Evolutionary conservation across 2,329 filamentous ascomycete species (phyloP), one percentile per base, ranked within the genome.

Genomic region (Trichophyton rubrum): DNA sequence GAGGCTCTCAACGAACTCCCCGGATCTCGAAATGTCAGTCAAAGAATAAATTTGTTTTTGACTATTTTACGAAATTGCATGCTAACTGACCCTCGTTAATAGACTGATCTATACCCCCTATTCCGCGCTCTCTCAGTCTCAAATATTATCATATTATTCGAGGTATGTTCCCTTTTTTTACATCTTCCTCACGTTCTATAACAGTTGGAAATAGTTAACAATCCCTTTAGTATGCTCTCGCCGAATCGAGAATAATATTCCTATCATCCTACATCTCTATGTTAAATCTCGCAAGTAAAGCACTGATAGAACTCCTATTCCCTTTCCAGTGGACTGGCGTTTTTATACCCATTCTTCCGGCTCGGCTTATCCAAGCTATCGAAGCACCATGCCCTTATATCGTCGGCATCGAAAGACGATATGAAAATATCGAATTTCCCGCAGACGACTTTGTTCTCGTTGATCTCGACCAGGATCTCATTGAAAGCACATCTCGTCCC

Each of bases 381-480:
- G 93, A 97, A 68, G 92, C 92, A 0, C 92, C 92, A 2, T 97
- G 93, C 67, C 93, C 93, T 0, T 99, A 97, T 68, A 96, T 99
- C 66, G 90, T 97, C 49, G 93, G 93, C 56, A 89, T 99, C 61
- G 93, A 99, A 75, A 84, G 91, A 66, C 85, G 91, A 61, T 97
- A 97, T 70, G 73, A 75, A 59, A 75, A 75, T 61, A 68, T 75
- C 30, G 74, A 76, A 60, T 81, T 97, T 47, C 93, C 93, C 0
- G 90, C 96, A 5, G 93, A 97, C 68, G 93, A 97, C 70, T 97
- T 92, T 71, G 91, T 97, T 17, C 79, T 97, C 15, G 90, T 97
- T 40, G 93, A 99, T 73, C 79, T 99, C 58, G 93, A 99, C 73
- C 85, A 88, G 71, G 89, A 99, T 72, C 85, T 85, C 15, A 91